These are phyloP conservation scores for Orbilia quercus DNA, from an alignment of 2,329 filamentous ascomycete species.

Conservation along the genomic window DNA sequence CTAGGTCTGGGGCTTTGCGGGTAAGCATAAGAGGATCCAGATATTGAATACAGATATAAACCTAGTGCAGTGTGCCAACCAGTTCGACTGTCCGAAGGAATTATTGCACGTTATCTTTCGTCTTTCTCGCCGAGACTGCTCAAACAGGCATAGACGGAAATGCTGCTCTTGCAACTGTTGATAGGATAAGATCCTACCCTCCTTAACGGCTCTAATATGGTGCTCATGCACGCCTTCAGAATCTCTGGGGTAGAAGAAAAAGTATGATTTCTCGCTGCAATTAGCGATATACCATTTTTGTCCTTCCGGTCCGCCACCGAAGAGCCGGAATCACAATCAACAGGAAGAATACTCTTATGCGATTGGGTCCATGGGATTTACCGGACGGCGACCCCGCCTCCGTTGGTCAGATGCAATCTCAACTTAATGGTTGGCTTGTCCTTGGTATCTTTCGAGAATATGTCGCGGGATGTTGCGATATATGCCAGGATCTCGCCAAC, in stretches of 20 bases:
- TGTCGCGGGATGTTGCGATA: constrained; percentile 1
- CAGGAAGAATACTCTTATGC: not conserved
- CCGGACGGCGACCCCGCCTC: constrained; percentile 3
- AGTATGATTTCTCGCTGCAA: not conserved
- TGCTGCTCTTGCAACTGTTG: not conserved
- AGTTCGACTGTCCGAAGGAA: not conserved
- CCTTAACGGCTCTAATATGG: constrained; percentile 7
- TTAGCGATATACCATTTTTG: not conserved
- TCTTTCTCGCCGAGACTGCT: constrained; percentile 6
- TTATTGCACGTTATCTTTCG: not conserved
- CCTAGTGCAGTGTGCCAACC: not conserved
- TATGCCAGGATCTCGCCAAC: constrained; percentile 4
- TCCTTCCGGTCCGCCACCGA: not conserved
- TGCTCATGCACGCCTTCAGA: constrained; percentile 9
- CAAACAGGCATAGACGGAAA: not conserved
- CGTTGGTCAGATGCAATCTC: not conserved
- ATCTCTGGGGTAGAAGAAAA: not conserved
- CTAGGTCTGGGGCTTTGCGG: constrained; percentile 2
- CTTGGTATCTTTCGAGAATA: not conserved
- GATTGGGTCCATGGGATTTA: not conserved
- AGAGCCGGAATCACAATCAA: constrained; percentile 1
- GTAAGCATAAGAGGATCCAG: constrained; percentile 9
- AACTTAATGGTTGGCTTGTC: not conserved
- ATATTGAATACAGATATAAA: constrained; percentile 3
- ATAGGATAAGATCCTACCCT: constrained; percentile 1